Base-by-base conservation (phyloP, 768 basidiomycete genomes). In the Guyanaporus albipodus region DNA sequence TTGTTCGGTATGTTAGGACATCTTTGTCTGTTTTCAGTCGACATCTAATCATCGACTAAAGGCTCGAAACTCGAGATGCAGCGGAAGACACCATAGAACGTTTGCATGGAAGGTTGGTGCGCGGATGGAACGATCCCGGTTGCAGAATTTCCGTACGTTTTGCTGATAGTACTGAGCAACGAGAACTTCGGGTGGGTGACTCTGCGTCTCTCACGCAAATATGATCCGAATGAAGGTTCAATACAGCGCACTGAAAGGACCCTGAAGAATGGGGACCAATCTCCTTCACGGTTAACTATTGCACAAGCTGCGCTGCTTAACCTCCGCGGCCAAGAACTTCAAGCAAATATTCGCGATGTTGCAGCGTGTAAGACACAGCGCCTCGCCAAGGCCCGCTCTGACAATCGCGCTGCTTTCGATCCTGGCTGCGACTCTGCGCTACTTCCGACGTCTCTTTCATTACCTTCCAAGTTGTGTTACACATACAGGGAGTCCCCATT, bases 111-210 rank as follows among this genome's bases (percentile, higher is more conserved):
- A 74, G 85, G 8, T 82, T 87, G 78, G 84, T 91, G 8, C 74
- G 85, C 33, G 88, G 88, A 10, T 85, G 80, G 82, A 78, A 86
- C 50, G 87, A 90, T 50, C 63, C 78, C 10, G 87, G 87, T 14
- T 83, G 85, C 58, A 68, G 87, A 40, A 87, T 90, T 46, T 85
- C 83, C 6, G 87, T 89, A 15, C 73, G 87, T 29, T 89, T 89
- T 57, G 87, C 87, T 12, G 87, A 90, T 59, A 87, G 82, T 8
- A 70, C 75, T 10, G 87, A 89, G 58, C 87, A 90, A 61, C 68
- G 87, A 44, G 87, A 90, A 56, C 67, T 90, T 35, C 71, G 87
- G 58, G 87, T 87, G 46, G 28, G 82, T 75, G 23, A 34, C 28
- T 38, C 21, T 17, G 17, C 17, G 2, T 32, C 37, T 46, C 21